Percentiles rank a stretch among this genome's conserved stretches.
phyloP scores from a whole-genome alignment of 2,329 filamentous ascomycete genomes.

The Rhynchosporium agropyri region DNA sequence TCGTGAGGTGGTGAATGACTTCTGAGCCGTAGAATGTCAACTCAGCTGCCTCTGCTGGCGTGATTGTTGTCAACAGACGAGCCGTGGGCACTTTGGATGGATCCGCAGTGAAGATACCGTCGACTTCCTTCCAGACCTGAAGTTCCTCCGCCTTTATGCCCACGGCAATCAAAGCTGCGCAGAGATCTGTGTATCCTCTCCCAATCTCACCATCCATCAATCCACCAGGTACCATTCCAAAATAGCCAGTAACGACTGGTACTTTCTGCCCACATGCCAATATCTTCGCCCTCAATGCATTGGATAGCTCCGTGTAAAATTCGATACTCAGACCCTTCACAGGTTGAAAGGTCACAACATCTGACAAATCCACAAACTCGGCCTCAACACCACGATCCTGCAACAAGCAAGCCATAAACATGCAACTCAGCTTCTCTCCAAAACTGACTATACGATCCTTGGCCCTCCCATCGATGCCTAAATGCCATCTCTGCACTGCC shows the following conservation, averaged over 20 bases:
- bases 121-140: slow-evolving; percentile 99
- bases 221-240: slow-evolving; percentile 88
- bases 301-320: slow-evolving; percentile 70
- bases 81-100: slow-evolving; percentile 90
- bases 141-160: slow-evolving; percentile 85
- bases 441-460: slow-evolving; percentile 91
- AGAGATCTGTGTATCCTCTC: slow-evolving; percentile 94
- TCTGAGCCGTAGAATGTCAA: slow-evolving; percentile 93
- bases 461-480: slow-evolving; percentile 76
- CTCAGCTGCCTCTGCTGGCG: slow-evolving; percentile 92
- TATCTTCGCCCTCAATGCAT: slow-evolving; percentile 65
- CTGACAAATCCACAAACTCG: slow-evolving; percentile 87
- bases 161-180: slow-evolving; percentile 88
- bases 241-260: slow-evolving; percentile 88
- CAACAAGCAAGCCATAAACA: slow-evolving; percentile 84
- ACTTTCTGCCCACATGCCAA: slow-evolving; percentile 66
- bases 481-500: slow-evolving; percentile 65
- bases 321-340: slow-evolving; percentile 61
- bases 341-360: slow-evolving; percentile 71
- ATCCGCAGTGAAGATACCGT: slow-evolving; percentile 86
- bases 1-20: slow-evolving; percentile 97
- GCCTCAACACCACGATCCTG: slow-evolving; percentile 80
- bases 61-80: slow-evolving; percentile 84
- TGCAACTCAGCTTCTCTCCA: slow-evolving; percentile 93
- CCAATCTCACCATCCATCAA: slow-evolving; percentile 87